Evolutionary conservation across 73 alveolate genomes (phyloP).

Genomic region (Paramecium sonneborni): DNA sequence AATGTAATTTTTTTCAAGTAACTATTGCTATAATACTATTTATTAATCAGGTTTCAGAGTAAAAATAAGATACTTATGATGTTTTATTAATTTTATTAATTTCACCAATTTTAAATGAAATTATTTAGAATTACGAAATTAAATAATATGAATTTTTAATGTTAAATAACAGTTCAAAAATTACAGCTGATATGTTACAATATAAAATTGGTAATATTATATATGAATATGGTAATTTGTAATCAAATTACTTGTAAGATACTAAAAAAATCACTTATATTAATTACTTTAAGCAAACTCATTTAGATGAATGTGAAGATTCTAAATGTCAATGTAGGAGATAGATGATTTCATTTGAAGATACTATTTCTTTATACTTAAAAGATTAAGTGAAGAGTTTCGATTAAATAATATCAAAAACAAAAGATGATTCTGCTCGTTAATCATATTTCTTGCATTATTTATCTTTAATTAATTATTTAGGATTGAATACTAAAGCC

Average conservation of each 20-base stretch:
- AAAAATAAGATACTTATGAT: background rate
- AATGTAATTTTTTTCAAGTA: background rate
- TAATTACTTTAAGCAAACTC: background rate
- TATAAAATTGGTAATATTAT: background rate
- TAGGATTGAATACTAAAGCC: slow-evolving; percentile 33
- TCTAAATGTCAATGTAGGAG: background rate
- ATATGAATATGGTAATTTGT: background rate
- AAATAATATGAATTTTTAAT: background rate
- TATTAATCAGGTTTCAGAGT: background rate
- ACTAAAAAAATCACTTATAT: background rate
- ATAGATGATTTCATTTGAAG: background rate
- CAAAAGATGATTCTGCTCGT: background rate
- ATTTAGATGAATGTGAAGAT: background rate
- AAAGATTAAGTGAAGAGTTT: background rate
- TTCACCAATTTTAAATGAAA: background rate
- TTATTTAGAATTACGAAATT: background rate
- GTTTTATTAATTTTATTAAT: background rate
- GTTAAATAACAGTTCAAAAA: background rate
- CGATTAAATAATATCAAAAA: background rate
- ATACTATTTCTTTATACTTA: background rate
- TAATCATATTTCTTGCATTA: background rate
- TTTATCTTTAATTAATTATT: background rate
- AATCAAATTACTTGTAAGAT: background rate
- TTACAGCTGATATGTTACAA: slow-evolving; percentile 6
- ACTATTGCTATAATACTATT: background rate